Base-by-base conservation (phyloP, 768 basidiomycete genomes). In the Favolaschia claudopus region DNA sequence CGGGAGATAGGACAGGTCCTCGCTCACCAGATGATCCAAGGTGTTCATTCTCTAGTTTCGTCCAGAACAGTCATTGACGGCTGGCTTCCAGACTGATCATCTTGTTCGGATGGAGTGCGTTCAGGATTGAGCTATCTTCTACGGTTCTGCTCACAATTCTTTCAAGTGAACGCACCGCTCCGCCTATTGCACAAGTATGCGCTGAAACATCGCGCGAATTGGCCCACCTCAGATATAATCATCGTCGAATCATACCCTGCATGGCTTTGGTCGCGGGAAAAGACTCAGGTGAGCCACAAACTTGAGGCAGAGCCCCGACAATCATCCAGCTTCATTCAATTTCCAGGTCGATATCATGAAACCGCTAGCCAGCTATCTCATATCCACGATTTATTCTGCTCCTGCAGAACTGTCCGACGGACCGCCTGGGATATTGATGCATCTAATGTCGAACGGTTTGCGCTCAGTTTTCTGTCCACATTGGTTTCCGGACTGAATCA, bases 91-190 rank as follows among this genome's bases (percentile, higher is more conserved):
- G 50, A 20, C 28, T 51, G 7, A 29, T 51, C 29, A 13, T 51
- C 13, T 28, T 51, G 4, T 42, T 51, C n/a, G 50, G 50, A 20
- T 51, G 36, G 36, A 51, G 46, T 47, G 13, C 20, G 46, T 34
- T 25, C n/a, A 19, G 8, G 7, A 46, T n/a, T n/a, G n/a, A 13
- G 28, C 17, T 20, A 19, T 7, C 10, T 2, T 2, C 10, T 29
- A n/a, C 29, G 29, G 29, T 24, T 31, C 45, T 32, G 28, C 19
- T 5, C 5, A 20, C 13, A 32, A n/a, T n/a, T n/a, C n/a, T 31
- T 32, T 32, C 44, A 24, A 47, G 46, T 51, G 50, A 39, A 51
- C 25, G 50, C 37, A 8, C 50, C 50, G 3, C 25, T 42, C 28
- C 50, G 50, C 14, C 38, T 42, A 15, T 13, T 37, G 38, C 7